Conservation (phyloP, 2,329 filamentous ascomycete species). For the Aureobasidium melanogenum region DNA sequence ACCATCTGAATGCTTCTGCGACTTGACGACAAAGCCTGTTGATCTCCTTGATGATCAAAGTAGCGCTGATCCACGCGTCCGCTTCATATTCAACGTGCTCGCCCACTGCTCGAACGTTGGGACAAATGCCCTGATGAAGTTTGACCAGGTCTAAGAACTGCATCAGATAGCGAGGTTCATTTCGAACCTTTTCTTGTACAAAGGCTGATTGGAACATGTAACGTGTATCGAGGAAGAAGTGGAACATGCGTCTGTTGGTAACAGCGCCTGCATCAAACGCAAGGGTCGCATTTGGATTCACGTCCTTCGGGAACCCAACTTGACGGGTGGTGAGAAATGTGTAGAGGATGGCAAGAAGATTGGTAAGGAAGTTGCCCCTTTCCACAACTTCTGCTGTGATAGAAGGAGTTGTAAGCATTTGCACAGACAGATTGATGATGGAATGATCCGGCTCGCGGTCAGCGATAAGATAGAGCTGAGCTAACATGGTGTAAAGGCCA, state of each 20-base stretch:
- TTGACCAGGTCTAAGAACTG: constrained; percentile 96
- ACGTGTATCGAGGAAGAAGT: constrained; percentile 92
- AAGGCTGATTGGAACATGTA: constrained; percentile 83
- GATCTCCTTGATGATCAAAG: constrained; percentile 87
- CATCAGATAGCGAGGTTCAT: constrained; percentile 76
- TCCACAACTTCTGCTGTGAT: constrained; percentile 95
- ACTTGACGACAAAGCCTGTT: constrained; percentile 86
- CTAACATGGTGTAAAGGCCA: constrained; percentile 84
- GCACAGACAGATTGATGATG: constrained; percentile 93
- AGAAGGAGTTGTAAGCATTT: constrained; percentile 93
- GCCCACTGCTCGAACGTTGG: constrained; percentile 81
- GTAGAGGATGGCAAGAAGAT: constrained; percentile 90
- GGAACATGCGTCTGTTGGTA: constrained; percentile 90
- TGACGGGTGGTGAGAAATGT: constrained; percentile 94
- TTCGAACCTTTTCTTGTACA: constrained; percentile 75
- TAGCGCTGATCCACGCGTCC: constrained; percentile 95
- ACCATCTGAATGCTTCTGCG: constrained; percentile 64
- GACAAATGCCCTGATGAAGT: constrained; percentile 92
- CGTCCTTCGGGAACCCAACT: constrained; percentile 86
- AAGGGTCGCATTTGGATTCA: constrained; percentile 75
- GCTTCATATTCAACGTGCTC: constrained; percentile 98
- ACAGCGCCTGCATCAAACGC: constrained; percentile 92
- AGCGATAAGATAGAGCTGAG: constrained; percentile 90
- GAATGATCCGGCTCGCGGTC: constrained; percentile 96
- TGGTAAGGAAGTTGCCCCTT: constrained; percentile 90